phyloP scores from a whole-genome alignment of 805 yeast genomes.

The Saturnispora ahearnii region DNA sequence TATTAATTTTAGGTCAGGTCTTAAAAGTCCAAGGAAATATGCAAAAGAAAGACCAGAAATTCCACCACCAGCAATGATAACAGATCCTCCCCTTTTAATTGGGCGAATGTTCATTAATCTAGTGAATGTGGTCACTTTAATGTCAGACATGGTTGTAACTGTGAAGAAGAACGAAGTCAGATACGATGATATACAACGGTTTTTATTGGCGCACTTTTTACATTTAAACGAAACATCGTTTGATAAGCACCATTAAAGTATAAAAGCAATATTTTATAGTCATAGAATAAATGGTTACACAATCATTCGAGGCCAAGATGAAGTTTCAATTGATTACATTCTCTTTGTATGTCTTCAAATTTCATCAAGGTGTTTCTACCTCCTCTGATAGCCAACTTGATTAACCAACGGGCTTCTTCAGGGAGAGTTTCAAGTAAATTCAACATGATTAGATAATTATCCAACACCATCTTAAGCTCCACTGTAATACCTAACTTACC shows the following conservation, averaged over 20 bases:
- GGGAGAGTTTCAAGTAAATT: constrained; percentile 31
- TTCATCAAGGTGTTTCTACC: constrained; percentile 11
- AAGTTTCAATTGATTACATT: constrained; percentile 12
- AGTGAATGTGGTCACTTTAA: constrained; percentile 3
- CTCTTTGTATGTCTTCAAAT: constrained; percentile 18
- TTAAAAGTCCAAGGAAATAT: constrained; percentile 54
- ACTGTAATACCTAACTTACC: constrained; percentile 9
- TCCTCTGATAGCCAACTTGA: constrained; percentile 15
- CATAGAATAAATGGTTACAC: background rate
- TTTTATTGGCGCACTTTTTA: constrained; percentile 1
- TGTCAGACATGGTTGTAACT: background rate
- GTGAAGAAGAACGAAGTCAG: background rate
- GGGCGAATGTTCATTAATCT: constrained; percentile 1
- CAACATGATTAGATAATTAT: constrained; percentile 32
- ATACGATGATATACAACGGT: background rate
- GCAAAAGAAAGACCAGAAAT: constrained; percentile 75
- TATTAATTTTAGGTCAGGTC: constrained; percentile 67
- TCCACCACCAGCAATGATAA: constrained; percentile 83
- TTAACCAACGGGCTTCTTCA: constrained; percentile 35
- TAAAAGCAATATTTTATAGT: background rate
- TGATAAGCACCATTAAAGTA: background rate
- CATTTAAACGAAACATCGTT: background rate
- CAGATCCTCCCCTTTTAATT: constrained; percentile 27
- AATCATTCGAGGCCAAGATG: background rate
- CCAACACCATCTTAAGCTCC: constrained; percentile 20